Percentiles rank a stretch among this genome's conserved stretches.
Conservation (phyloP, 441 rosid genomes). For the Theobroma grandiflorum region DNA sequence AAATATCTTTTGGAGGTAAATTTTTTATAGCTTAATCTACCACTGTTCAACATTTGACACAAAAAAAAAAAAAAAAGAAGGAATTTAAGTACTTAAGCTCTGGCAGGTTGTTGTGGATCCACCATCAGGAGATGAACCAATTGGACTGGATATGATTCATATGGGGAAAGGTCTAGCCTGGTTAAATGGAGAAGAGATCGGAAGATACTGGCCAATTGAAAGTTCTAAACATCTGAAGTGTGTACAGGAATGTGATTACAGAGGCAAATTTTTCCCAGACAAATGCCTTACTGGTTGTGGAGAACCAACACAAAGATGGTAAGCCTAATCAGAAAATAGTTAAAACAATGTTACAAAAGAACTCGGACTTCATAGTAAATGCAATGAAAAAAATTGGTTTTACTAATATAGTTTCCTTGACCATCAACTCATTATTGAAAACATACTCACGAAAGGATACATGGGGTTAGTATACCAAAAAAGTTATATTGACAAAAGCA, state of each 20-base stretch:
- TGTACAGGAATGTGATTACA: slow-evolving; percentile 74
- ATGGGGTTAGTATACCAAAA: neutral
- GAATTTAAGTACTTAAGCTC: slow-evolving; percentile 20
- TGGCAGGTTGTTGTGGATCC: slow-evolving; percentile 71
- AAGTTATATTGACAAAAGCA: neutral
- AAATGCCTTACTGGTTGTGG: slow-evolving; percentile 94
- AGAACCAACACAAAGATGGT: slow-evolving; percentile 97
- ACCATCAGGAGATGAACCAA: slow-evolving; percentile 88
- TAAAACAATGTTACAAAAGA: neutral
- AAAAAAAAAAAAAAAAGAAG: neutral
- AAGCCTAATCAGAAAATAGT: slow-evolving; percentile 25
- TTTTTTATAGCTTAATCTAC: neutral
- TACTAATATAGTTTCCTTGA: slow-evolving; percentile 16
- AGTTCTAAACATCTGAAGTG: slow-evolving; percentile 59
- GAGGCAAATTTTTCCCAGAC: slow-evolving; percentile 81
- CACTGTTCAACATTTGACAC: neutral
- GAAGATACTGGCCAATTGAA: slow-evolving; percentile 85
- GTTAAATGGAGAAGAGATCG: slow-evolving; percentile 96
- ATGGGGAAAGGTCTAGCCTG: slow-evolving; percentile 99
- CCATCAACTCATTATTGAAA: neutral
- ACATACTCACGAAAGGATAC: neutral
- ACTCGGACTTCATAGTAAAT: neutral
- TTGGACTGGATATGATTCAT: slow-evolving; percentile 86
- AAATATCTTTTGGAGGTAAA: neutral
- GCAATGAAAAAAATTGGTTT: neutral